Percentiles rank a stretch among this genome's conserved stretches.
phyloP scores from a whole-genome alignment of 345 rosid species.

The Aquilaria sinensis region DNA sequence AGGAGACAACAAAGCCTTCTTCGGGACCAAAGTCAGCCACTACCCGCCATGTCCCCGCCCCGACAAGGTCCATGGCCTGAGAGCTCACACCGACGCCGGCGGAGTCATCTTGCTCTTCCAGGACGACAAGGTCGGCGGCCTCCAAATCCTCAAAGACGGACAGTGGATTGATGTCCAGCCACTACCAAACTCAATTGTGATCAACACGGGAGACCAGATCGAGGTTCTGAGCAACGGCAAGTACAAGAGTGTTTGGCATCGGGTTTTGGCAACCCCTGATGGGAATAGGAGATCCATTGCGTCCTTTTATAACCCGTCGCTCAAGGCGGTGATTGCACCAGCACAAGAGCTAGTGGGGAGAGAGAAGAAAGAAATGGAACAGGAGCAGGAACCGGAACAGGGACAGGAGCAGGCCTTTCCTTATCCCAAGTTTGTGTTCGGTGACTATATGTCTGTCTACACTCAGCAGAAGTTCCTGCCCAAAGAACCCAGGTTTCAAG shows the following conservation, averaged over 20 bases:
- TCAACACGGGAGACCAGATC: constrained; percentile 91
- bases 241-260: constrained; percentile 90
- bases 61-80: constrained; percentile 57
- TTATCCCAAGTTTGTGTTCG: constrained; percentile 80
- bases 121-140: constrained; percentile 76
- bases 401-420: constrained; percentile 18
- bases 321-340: constrained; percentile 72
- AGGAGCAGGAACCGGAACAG: constrained; percentile 27
- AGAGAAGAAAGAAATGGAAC: constrained; percentile 17
- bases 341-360: constrained; percentile 31
- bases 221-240: constrained; percentile 86
- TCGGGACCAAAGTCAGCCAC: constrained; percentile 85
- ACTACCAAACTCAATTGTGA: constrained; percentile 53
- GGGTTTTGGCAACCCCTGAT: constrained; percentile 41
- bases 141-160: constrained; percentile 75
- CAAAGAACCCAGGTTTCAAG: constrained; percentile 84
- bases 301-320: constrained; percentile 80
- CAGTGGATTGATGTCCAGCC: constrained; percentile 93
- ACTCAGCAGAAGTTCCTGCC: constrained; percentile 82
- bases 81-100: constrained; percentile 96
- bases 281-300: constrained; percentile 83
- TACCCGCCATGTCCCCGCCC: constrained; percentile 94
- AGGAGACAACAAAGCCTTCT: constrained; percentile 43
- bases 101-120: constrained; percentile 85
- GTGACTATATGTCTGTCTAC: constrained; percentile 89